Evolutionary conservation across 2,329 filamentous ascomycete genomes (phyloP).

Genomic region (Nemania abortiva): DNA sequence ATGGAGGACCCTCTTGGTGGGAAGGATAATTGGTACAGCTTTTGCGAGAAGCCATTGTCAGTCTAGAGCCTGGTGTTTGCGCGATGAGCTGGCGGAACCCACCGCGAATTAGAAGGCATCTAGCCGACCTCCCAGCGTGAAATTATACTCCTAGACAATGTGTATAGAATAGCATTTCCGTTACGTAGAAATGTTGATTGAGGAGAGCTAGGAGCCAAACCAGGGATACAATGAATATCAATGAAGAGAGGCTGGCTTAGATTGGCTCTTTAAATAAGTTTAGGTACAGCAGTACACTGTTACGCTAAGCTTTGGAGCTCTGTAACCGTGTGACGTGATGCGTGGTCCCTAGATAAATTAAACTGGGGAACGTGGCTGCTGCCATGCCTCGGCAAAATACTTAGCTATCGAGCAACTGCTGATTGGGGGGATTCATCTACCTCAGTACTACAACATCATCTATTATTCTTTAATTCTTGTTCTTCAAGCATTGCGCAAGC

Average conservation of each 20-base stretch:
- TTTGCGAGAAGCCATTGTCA: constrained; percentile 35
- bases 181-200: constrained; percentile 26
- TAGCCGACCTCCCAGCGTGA: constrained; percentile 28
- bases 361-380: neutral
- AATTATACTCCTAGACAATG: constrained; percentile 24
- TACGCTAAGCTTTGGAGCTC: neutral
- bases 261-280: neutral
- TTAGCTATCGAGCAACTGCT: neutral
- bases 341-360: neutral
- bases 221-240: neutral
- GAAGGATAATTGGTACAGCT: constrained; percentile 51
- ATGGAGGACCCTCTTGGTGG: constrained; percentile 76
- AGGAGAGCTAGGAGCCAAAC: neutral
- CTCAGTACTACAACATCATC: neutral
- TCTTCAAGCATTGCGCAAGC: neutral
- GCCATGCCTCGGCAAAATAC: constrained; percentile 45
- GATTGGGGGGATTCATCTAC: neutral
- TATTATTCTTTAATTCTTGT: neutral
- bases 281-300: neutral
- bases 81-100: constrained; percentile 16
- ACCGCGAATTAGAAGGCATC: constrained; percentile 46
- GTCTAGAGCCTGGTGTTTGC: constrained; percentile 2
- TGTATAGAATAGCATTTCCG: constrained; percentile 21
- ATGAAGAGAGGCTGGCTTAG: neutral
- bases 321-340: neutral